Percentiles rank a stretch among this genome's conserved stretches.
phyloP scores from a whole-genome alignment of 208 protist species.

The Trypanosoma caninum region DNA sequence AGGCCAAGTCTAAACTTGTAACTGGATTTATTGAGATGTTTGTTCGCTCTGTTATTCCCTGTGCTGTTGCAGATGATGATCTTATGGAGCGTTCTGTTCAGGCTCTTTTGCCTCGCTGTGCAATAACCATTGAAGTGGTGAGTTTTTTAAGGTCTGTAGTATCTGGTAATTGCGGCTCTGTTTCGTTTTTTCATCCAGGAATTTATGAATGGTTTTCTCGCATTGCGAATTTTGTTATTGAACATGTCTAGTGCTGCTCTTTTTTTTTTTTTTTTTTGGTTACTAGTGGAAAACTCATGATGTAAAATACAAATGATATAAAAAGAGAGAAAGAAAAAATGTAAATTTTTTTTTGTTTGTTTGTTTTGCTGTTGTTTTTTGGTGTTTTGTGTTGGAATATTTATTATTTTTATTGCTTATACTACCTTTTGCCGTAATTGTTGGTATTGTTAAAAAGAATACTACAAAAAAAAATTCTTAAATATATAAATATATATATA shows the following conservation, averaged over 20 bases:
- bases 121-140: constrained; percentile 42
- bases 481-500: constrained; percentile 19
- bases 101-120: constrained; percentile 55
- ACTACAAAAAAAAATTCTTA: neutral
- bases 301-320: neutral
- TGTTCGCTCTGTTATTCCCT: constrained; percentile 40
- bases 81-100: constrained; percentile 53
- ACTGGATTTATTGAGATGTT: constrained; percentile 64
- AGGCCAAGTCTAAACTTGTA: constrained; percentile 60
- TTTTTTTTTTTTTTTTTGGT: neutral
- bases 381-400: no score
- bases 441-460: neutral
- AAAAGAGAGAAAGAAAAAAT: neutral
- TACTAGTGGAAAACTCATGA: neutral
- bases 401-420: no score
- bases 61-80: constrained; percentile 50
- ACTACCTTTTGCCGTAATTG: no score
- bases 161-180: constrained; percentile 8
- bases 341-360: constrained; percentile 7
- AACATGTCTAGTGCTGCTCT: neutral
- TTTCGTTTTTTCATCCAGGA: constrained; percentile 42
- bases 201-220: constrained; percentile 77
- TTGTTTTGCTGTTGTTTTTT: neutral
- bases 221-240: constrained; percentile 32
- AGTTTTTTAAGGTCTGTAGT: constrained; percentile 54